Percentiles rank a stretch among this genome's conserved stretches.
phyloP scores from a whole-genome alignment of 495 filamentous ascomycete genomes.

The Aspergillus haitiensis region DNA sequence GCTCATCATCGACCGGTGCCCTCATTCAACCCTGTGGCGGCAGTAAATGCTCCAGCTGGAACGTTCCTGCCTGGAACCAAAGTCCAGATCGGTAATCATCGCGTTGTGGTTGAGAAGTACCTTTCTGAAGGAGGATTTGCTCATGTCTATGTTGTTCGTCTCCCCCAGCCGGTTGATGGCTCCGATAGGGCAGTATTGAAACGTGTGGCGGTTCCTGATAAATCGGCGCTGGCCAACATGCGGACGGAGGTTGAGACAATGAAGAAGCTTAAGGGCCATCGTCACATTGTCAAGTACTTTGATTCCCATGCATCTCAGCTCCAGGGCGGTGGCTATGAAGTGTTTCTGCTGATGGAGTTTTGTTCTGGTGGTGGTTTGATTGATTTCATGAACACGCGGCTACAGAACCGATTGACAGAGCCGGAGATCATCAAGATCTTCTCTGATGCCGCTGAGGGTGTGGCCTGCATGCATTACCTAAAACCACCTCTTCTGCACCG shows the following conservation, averaged over 20 bases:
- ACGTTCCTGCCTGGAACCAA: constrained; percentile 93
- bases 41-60: constrained; percentile 66
- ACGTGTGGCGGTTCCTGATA: constrained; percentile 96
- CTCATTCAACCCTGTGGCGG: constrained; percentile 42
- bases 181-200: constrained; percentile 89
- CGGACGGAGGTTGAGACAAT: constrained; percentile 98
- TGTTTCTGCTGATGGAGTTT: constrained; percentile 98
- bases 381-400: constrained; percentile 98
- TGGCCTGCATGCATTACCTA: constrained; percentile 98
- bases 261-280: constrained; percentile 97
- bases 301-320: constrained; percentile 96
- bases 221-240: constrained; percentile 90
- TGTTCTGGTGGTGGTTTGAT: constrained; percentile 83
- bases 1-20: constrained; percentile 35
- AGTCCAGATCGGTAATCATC: constrained; percentile 89
- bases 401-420: constrained; percentile 95
- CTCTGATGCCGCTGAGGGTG: constrained; percentile 89
- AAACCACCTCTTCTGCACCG: constrained; percentile 91
- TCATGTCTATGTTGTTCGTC: constrained; percentile 93
- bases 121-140: constrained; percentile 98
- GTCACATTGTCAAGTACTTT: constrained; percentile 94
- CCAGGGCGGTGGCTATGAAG: constrained; percentile 90
- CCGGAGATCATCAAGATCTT: constrained; percentile 98
- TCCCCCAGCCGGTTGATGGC: constrained; percentile 74
- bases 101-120: constrained; percentile 96